Evolutionary conservation across 345 rosid species (phyloP), one percentile per base, ranked within the genome.

Genomic region (Corchorus capsularis): DNA sequence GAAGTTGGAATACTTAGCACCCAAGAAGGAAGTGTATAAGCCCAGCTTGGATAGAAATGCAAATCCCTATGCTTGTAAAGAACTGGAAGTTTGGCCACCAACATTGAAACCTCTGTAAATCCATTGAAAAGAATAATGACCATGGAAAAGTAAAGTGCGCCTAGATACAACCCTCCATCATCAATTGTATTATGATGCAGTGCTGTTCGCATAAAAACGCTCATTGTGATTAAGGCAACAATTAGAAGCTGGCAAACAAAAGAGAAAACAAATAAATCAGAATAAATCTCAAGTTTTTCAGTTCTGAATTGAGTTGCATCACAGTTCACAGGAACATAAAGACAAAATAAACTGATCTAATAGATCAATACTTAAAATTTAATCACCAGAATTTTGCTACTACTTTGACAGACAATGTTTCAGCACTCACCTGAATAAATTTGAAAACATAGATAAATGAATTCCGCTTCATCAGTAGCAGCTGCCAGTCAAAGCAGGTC

Each of bases 31-130:
- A 96, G 75, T 17, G 98, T 92, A 74, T 92, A 96, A 71, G 83
- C 97, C 98, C 99, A 96, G 79, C 93, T 89, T n/a, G 99, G 98
- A 61, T 96, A 96, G 84, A 93, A 96, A 79, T 82, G 93, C 85
- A 96, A 82, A 83, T 92, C 97, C 81, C 99, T 82, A 55, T 96
- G 99, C 92, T 93, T 96, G 91, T 96, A 96, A 50, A 96, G 92
- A 17, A 96, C 87, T 0, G 99, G 96, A 80, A 96, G 98, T 89
- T 96, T 96, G 71, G 94, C 92, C 73, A 93, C 98, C 79, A 96
- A 83, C 98, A 96, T 89, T 3, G 99, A 88, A 76, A 96, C 99
- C 85, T 96, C 99, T 4, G 99, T 96, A 71, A 96, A 96, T 72
- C 99, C 98, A 73, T 96, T 96, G 47, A 96, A 96, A 78, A 96